Base-by-base conservation (phyloP, 345 rosid genomes). In the Brassica juncea region DNA sequence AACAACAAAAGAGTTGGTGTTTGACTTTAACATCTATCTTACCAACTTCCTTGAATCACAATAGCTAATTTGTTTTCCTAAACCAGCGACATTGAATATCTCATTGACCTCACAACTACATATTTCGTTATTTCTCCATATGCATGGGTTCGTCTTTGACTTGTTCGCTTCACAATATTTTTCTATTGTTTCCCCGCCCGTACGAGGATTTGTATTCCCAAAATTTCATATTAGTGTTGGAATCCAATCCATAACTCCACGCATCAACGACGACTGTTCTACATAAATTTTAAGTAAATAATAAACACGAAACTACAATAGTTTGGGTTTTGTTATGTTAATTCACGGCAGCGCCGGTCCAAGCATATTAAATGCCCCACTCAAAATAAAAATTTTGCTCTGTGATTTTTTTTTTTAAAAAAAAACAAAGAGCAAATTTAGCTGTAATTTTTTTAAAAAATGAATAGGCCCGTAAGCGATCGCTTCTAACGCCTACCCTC, bases 91-190 rank as follows among this genome's bases (percentile, higher is more conserved):
- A 19, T 34, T 34, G 49, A 10, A 42, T 23, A 34, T 25, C 19
- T 35, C 58, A 35, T 77, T 77, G 75, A 70, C 81, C 71, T 61
- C 16, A 47, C 55, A 3, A 10, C 49, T 61, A 4, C 42, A 63
- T 63, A 31, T 15, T 77, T 62, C 28, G 54, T 49, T 49, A 35
- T 55, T 35, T 70, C 59, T 77, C 39, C 81, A 12, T 65, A 21
- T 71, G 16, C 77, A 42, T 72, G 82, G 58, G 73, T 78, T 78
- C 28, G 42, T 72, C 28, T 66, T 72, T 66, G 77, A 78, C 77
- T 78, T 72, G 82, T 58, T 72, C 73, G 21, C 39, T 66, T 72
- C 77, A 42, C 68, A 39, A 44, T 28, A 78, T 72, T 72, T 23
- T 66, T 27, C 47, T 54, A 54, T 71, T 12, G 31, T 71, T 70